phyloP scores from a whole-genome alignment of 2,329 filamentous ascomycete species.

The Graphilbum fragrans region DNA sequence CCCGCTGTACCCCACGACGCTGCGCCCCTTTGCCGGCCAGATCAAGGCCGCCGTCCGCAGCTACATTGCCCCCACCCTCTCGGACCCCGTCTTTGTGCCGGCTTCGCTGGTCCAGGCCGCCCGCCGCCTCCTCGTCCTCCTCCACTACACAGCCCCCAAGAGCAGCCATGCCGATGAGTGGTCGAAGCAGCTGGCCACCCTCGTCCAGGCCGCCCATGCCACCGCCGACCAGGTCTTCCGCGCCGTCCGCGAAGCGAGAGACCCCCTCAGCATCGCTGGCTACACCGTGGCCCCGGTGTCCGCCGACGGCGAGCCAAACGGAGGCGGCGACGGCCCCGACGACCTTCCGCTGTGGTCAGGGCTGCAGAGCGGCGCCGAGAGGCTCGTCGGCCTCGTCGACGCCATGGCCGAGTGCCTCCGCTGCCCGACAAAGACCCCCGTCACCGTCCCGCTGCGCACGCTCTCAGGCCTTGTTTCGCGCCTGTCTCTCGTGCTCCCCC shows the following conservation, averaged over 20 bases:
- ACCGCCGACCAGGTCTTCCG: constrained; percentile 70
- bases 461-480: constrained; percentile 59
- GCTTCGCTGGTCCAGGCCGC: constrained; percentile 42
- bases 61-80: constrained; percentile 53
- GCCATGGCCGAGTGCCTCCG: constrained; percentile 52
- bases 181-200: constrained; percentile 50
- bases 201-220: constrained; percentile 53
- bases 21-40: constrained; percentile 63
- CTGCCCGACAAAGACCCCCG: constrained; percentile 49
- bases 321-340: constrained; percentile 28
- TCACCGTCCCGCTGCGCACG: constrained; percentile 54
- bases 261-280: constrained; percentile 44
- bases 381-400: constrained; percentile 53
- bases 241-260: constrained; percentile 70
- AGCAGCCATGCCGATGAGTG: constrained; percentile 68
- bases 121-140: constrained; percentile 52
- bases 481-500: constrained; percentile 53
- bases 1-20: constrained; percentile 70
- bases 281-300: constrained; percentile 28
- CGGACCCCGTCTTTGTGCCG: constrained; percentile 35
- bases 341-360: constrained; percentile 62
- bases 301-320: constrained; percentile 32
- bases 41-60: constrained; percentile 47
- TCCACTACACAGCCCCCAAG: constrained; percentile 74
- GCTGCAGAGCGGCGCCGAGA: constrained; percentile 59